Evolutionary conservation across 2,329 filamentous ascomycete genomes (phyloP), one percentile per base, ranked within the genome.

Genomic region (Diplodia seriata): DNA sequence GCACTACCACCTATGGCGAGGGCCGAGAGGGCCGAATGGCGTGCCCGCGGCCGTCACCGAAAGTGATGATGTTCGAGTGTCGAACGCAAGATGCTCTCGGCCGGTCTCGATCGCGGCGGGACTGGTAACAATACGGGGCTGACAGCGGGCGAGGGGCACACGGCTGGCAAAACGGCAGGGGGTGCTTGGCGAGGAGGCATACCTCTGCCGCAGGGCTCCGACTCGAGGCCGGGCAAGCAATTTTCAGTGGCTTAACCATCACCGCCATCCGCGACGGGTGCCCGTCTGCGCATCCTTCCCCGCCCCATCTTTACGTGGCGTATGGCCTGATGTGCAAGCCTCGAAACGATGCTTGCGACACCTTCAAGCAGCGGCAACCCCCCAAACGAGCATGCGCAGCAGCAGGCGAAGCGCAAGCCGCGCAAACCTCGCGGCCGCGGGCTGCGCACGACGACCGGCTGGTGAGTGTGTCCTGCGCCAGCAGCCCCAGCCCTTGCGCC

Each of bases 401-500:
- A 23, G 55, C 54, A 36, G 31, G 57, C n/a, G 31, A 68, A 74
- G 69, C 76, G 76, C 54, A 78, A 78, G 70, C 76, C 76, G 67
- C 75, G 80, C 56, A 82, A 81, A 69, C 79, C 80, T 61, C 76
- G 81, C 61, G 80, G 81, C 49, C 76, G 77, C 68, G 81, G 81
- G 12, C 72, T 83, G 68, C 77, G 82, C 43, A 81, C 80, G 49
- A 81, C 78, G 47, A 83, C 81, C 63, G 81, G 81, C 67, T 82
- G 80, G 76, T 78, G 73, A 75, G 76, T 68, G 51, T 14, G 36
- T 23, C 4, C 29, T 47, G 12, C 53, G 40, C 69, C 47, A 18
- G 33, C 23, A 23, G 74, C 73, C 68, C 40, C 54, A 53, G 33
- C 53, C 38, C 43, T 9, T 7, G 31, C 63, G 47, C 64, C 38